Conservation (phyloP, 345 rosid genomes). For the Lepidium aucheri region DNA sequence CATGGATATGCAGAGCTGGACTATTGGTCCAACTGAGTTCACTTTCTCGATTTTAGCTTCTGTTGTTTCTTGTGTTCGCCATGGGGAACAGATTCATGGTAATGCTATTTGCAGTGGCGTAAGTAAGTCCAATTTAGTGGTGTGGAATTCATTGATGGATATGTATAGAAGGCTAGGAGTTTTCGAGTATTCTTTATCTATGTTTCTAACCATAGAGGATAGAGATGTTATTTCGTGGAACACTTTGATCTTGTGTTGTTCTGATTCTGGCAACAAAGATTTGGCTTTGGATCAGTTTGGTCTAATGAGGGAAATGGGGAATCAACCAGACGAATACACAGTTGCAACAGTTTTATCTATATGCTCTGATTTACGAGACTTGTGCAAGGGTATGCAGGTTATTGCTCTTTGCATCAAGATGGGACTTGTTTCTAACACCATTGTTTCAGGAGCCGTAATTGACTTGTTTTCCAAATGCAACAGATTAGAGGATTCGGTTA, state of each 20-base stretch:
- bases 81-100: slow-evolving; percentile 57
- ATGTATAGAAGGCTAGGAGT: slow-evolving; percentile 59
- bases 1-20: slow-evolving; percentile 40
- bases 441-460: slow-evolving; percentile 64
- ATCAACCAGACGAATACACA: slow-evolving; percentile 48
- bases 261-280: slow-evolving; percentile 36
- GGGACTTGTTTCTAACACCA: slow-evolving; percentile 56
- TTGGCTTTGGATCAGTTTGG: slow-evolving; percentile 40
- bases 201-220: slow-evolving; percentile 45
- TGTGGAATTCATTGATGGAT: slow-evolving; percentile 61
- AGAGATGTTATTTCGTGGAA: slow-evolving; percentile 68
- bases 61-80: slow-evolving; percentile 32
- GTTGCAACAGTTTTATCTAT: slow-evolving; percentile 34
- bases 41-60: slow-evolving; percentile 54
- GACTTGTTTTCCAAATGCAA: slow-evolving; percentile 76
- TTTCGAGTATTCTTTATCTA: slow-evolving; percentile 37
- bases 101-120: slow-evolving; percentile 40
- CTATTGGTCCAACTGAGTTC: slow-evolving; percentile 40
- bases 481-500: slow-evolving; percentile 66
- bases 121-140: slow-evolving; percentile 37
- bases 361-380: slow-evolving; percentile 42
- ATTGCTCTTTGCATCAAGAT: slow-evolving; percentile 49
- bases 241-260: slow-evolving; percentile 44
- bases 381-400: slow-evolving; percentile 64
- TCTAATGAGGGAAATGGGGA: slow-evolving; percentile 39